Evolutionary conservation across 2,329 filamentous ascomycete species (phyloP), one percentile per base, ranked within the genome.

Genomic region (Aspergillus intermedius): DNA sequence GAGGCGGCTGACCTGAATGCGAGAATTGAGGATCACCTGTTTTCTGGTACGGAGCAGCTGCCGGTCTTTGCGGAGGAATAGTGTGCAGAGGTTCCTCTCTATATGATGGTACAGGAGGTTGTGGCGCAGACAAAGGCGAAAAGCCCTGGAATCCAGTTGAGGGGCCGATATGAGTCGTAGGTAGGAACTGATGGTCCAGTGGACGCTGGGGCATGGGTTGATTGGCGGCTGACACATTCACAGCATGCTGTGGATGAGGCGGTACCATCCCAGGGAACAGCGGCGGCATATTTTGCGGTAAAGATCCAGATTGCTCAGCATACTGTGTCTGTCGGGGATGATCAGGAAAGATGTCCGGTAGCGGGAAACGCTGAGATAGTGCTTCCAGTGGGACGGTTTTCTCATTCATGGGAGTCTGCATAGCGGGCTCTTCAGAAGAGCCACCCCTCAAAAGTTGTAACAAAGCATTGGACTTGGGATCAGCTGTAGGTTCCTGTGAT

Each of bases 371-470:
- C 60, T 81, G 55, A 21, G 54, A 77, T 45, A 74, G 67, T 15
- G 74, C 71, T 52, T 81, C 78, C 12, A 85, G 79, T 28, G 79
- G 64, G 7, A 81, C 77, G 4, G 79, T 80, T 45, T 75, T 74
- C 39, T 73, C 76, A 51, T 65, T 60, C 48, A 62, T 65, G 50
- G 45, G 42, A 30, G 46, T 47, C 35, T 56, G 59, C 17, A 49
- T 52, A 51, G 59, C 32, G 52, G 62, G 42, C 56, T 69, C 53
- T 53, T 62, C 58, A 3, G 66, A 56, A 4, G 66, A 53, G 17
- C 65, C 66, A 42, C 69, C 69, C 52, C 74, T 71, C 39, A 86
- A 69, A 54, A 86, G 70, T 13, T 78, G 75, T 46, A 85, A 67
- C 42, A 86, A 71, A 32, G 75, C 75, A 57, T 75, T 77, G 0